Percentiles rank a stretch among this genome's conserved stretches.
These are phyloP conservation scores for Earliella scabrosa DNA, from an alignment of 1,284 basidiomycete genomes.

Conservation along the genomic window DNA sequence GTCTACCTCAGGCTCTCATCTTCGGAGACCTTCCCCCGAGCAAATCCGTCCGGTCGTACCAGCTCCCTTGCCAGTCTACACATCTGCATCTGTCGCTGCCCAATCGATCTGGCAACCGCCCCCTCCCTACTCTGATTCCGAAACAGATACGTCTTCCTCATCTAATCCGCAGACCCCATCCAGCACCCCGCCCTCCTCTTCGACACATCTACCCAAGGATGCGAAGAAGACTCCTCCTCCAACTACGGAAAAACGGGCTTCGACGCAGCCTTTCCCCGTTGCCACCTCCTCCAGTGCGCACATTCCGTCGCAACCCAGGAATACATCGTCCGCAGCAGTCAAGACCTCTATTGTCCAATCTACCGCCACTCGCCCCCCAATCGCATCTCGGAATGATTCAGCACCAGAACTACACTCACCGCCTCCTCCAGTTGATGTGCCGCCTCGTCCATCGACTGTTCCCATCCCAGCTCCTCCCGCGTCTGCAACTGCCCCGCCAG, in stretches of 20 bases:
- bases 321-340: background rate
- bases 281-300: background rate
- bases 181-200: constrained; percentile 17
- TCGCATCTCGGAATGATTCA: constrained; percentile 26
- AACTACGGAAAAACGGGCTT: constrained; percentile 2
- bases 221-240: background rate
- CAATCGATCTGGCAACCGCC: constrained; percentile 21
- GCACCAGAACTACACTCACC: constrained; percentile 30
- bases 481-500: constrained; percentile 13
- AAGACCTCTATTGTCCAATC: constrained; percentile 13
- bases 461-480: constrained; percentile 8
- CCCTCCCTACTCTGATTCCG: constrained; percentile 23
- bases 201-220: constrained; percentile 7
- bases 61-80: constrained; percentile 5
- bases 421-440: constrained; percentile 23
- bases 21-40: constrained; percentile 11
- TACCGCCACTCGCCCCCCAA: constrained; percentile 20
- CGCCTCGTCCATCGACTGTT: constrained; percentile 28
- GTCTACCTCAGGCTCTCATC: constrained; percentile 8
- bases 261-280: background rate
- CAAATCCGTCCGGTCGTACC: background rate
- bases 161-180: constrained; percentile 26
- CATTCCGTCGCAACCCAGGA: background rate
- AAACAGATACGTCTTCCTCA: constrained; percentile 21
- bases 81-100: constrained; percentile 15